A percentile compares a stretch with the other conserved stretches of the same genome.
phyloP scores from a whole-genome alignment of 805 yeast genomes.

The Pichia eremophila region DNA sequence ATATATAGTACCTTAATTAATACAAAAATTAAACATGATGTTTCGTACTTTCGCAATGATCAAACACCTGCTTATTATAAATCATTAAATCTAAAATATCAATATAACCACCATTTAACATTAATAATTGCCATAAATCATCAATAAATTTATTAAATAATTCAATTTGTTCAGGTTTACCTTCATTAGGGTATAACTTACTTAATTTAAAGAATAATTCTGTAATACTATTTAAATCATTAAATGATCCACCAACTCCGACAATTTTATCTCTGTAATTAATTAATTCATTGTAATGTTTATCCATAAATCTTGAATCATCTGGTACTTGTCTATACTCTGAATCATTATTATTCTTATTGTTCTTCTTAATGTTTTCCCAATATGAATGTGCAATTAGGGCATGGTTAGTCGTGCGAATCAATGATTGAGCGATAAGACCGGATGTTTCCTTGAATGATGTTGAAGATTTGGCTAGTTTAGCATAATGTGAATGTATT shows the following conservation, averaged over 20 bases:
- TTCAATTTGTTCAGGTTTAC: constrained; percentile 3
- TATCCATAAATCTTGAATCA: constrained; percentile 42
- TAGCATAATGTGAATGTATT: no score
- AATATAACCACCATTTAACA: constrained; percentile 49
- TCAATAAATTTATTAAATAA: constrained; percentile 28
- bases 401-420: no score
- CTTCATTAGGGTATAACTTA: constrained; percentile 19
- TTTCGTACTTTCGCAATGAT: constrained; percentile 29
- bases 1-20: no score
- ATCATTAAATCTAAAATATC: constrained; percentile 48
- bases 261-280: constrained; percentile 26
- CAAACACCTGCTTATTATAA: constrained; percentile 40
- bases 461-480: constrained; percentile 12
- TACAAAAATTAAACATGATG: constrained; percentile 3
- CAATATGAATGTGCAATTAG: no score
- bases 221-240: constrained; percentile 31
- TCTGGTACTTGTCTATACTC: constrained; percentile 43
- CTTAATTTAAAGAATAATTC: constrained; percentile 32
- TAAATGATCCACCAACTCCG: constrained; percentile 21
- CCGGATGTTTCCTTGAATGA: constrained; percentile 12
- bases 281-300: constrained; percentile 35
- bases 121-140: constrained; percentile 34
- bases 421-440: constrained; percentile 25
- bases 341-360: no score
- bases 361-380: no score